A percentile compares a stretch with the other conserved stretches of the same genome.
These are phyloP conservation scores for Dendrocalamus latiflorus DNA, from an alignment of 202 grass and related monocot species.

Conservation along the genomic window DNA sequence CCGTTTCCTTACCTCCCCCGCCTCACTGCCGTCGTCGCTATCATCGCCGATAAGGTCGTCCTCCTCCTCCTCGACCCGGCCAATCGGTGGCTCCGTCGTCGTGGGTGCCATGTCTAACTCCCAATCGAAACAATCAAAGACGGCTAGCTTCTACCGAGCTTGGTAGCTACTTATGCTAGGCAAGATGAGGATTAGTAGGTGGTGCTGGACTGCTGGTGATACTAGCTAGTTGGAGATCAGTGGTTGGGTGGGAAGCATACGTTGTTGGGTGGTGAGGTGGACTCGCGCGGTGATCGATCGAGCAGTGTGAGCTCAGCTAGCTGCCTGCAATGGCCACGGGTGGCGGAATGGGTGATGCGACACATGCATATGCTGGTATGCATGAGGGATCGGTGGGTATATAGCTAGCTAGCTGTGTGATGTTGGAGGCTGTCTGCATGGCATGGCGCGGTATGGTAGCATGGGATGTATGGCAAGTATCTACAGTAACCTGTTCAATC, in stretches of 20 bases:
- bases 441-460: constrained; percentile 9
- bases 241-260: neutral
- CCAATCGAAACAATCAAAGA: too few species aligned
- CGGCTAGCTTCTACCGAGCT: too few species aligned
- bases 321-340: constrained; percentile 27
- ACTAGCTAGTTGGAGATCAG: neutral
- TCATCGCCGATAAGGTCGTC: neutral
- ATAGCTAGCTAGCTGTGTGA: neutral
- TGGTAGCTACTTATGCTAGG: neutral
- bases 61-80: neutral
- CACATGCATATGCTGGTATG: neutral
- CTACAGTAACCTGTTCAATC: constrained; percentile 37
- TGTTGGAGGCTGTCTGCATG: neutral
- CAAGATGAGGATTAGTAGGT: neutral
- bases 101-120: constrained; percentile 7
- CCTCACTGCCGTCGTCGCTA: neutral
- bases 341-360: neutral
- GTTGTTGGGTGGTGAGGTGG: neutral
- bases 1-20: constrained; percentile 15
- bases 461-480: constrained; percentile 21
- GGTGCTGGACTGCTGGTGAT: neutral
- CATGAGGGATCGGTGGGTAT: neutral
- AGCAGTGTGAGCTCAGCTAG: neutral
- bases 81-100: neutral
- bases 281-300: neutral